Base-by-base conservation (phyloP, 306 rosid genomes). In the Acacia confusa region DNA sequence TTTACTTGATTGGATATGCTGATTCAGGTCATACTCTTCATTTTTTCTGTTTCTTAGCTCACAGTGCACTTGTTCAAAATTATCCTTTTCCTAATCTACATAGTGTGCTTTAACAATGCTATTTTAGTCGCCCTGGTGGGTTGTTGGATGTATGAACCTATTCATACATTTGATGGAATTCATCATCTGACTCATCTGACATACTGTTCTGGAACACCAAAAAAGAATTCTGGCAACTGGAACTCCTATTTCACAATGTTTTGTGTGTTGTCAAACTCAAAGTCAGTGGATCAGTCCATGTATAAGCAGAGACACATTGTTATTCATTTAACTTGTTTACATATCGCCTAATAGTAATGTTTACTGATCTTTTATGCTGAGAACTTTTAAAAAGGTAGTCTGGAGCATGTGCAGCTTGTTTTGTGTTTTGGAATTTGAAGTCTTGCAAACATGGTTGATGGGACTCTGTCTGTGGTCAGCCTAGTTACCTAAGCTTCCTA, bases 21-120 rank as follows among this genome's bases (percentile, higher is more conserved):
- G 82, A 57, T 79, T 36, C 44, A 63, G 76, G 72, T 53, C 61
- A 80, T 73, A 82, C 77, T 73, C 82, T 50, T 63, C 72, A 71
- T 67, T 58, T 53, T 40, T 24, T 9, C 28, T 68, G 78, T 24
- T 57, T 67, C 61, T 57, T n/a, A 19, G 72, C 58, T 36, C 48
- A 53, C 66, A 53, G 41, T 70, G 36, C 76, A 50, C 68, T 58
- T 70, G 1, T 48, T 78, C 24, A 63, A 14, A 53, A n/a, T 55
- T 66, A 30, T 4, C 32, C 27, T 25, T 38, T 36, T 22, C 14
- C 16, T 77, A 63, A 70, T 40, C 44, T 80, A 64, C 52, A 43
- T 76, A n/a, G 2, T 77, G 38, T 60, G 25, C 61, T 55, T 55
- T 20, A n/a, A 20, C 19, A 47, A 47, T 47, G 53, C 27, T 55